Base-by-base conservation (phyloP, 805 yeast species). In the Citeromyces matritensis region DNA sequence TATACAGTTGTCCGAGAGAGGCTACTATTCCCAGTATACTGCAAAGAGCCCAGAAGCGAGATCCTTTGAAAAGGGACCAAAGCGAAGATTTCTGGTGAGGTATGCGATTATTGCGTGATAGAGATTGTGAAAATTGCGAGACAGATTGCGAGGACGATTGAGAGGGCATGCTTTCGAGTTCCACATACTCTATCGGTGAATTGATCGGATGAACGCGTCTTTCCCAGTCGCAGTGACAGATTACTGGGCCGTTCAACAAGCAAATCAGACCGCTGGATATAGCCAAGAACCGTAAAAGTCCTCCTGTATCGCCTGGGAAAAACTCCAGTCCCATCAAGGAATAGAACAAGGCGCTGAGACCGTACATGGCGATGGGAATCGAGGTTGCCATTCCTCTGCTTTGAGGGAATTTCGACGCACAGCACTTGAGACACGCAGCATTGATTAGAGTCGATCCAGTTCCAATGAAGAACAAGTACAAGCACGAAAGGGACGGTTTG, bases 1-100 rank as follows among this genome's bases (percentile, higher is more conserved):
- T 80, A 45, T 74, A 81, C 66, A 76, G 68, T 42, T 79, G 88
- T 17, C 85, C 79, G 34, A 72, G 47, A 0, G 84, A 86, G 7
- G 79, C 69, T 11, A 69, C 44, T 13, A 75, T 39, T 1, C 83
- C 70, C 21, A 75, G 54, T 11, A 69, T 49, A 2, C 57, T 15
- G 26, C 63, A 60, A 33, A 75, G 63, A 5, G 59, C 45, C 63
- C 81, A 64, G 42, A 73, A 79, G 11, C 54, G 49, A 0, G 41
- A 28, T 14, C 43, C 40, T 10, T 34, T 45, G 9, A 57, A 32
- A 4, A 61, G 39, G 6, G 40, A 39, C 25, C 15, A 8, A 5
- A 28, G 23, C 9, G 23, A 6, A 11, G 29, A 24, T 12, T 11
- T 23, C n/a, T n/a, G n/a, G n/a, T n/a, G n/a, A n/a, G n/a, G n/a